Evolutionary conservation across 225 moss, liverwort and hornwort genomes (phyloP), one percentile per base, ranked within the genome.

Genomic region (Neckera pumila): DNA sequence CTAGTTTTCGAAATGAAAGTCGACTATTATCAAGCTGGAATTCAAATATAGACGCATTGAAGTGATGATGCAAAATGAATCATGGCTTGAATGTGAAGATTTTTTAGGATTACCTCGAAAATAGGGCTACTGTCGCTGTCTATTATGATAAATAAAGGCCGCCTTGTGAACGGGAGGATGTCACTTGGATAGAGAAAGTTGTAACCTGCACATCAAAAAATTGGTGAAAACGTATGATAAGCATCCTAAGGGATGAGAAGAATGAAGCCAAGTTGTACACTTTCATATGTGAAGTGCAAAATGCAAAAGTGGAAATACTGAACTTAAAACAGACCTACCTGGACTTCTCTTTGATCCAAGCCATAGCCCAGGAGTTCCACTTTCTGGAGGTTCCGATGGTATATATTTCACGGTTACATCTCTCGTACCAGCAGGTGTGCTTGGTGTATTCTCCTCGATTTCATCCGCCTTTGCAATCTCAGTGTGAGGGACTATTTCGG

Each of bases 141-240:
- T 71, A 99, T 93, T 61, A 99, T 92, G 86, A 99, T 89, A 90
- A 99, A 90, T 64, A 99, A 94, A 73, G 98, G 98, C 18, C 97
- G 96, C 71, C 98, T 93, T n/a, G 98, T 99, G 90, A 99, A 97
- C 25, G 98, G 98, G 42, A 99, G 92, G 76, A 99, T 93, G 91
- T 99, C 98, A 91, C 93, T 95, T 51, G 98, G 98, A 87, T 94
- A 97, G 31, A 99, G 97, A 83, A 92, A 96, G 92, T 99, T 95
- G 80, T 86, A 90, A 86, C 96, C 98, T 98, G 92, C 54, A 88
- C 87, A 85, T 83, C 42, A 60, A 79, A 79, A 73, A 74, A 85
- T 82, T 80, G 67, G 79, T 49, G 57, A 63, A 17, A 67, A 57
- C n/a, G 67, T 71, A 43, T 65, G 33, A 81, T 62, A 54, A 86